A percentile compares a stretch with the other conserved stretches of the same genome.
These are phyloP conservation scores for Trichoderma sp. DNA, from an alignment of 2,329 filamentous ascomycete genomes.

Conservation along the genomic window DNA sequence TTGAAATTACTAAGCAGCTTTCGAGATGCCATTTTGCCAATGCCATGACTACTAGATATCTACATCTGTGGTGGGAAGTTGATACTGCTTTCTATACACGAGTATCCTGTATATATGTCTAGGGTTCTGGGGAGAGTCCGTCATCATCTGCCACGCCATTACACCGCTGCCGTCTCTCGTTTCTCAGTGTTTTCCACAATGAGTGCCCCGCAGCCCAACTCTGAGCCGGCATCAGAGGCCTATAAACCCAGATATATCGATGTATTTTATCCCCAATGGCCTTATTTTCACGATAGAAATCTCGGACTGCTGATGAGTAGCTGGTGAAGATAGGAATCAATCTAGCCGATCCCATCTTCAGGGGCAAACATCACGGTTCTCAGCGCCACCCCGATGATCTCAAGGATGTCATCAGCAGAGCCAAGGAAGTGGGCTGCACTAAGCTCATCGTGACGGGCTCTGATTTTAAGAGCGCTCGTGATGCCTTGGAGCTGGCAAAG, in stretches of 20 bases:
- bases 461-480: conserved; percentile 72
- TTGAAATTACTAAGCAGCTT: neutral
- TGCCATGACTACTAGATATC: neutral
- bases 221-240: conserved; percentile 23
- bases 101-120: conserved; percentile 3
- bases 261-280: conserved; percentile 42
- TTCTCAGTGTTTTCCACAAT: conserved; percentile 26
- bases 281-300: neutral
- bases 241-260: conserved; percentile 58
- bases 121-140: conserved; percentile 9
- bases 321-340: conserved; percentile 80
- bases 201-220: conserved; percentile 27
- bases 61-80: neutral
- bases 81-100: neutral
- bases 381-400: conserved; percentile 73
- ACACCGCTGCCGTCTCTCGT: neutral
- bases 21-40: neutral
- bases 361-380: conserved; percentile 78
- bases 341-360: conserved; percentile 86
- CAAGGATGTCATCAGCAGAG: conserved; percentile 72
- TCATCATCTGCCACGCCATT: conserved; percentile 9
- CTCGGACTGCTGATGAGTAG: neutral
- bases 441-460: conserved; percentile 95
- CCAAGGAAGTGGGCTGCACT: conserved; percentile 72
- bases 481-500: conserved; percentile 70